Percentiles rank a stretch among this genome's conserved stretches.
Evolutionary conservation across 192 early-diverging fungal species (phyloP).

Genomic region (Dissophora ornata): DNA sequence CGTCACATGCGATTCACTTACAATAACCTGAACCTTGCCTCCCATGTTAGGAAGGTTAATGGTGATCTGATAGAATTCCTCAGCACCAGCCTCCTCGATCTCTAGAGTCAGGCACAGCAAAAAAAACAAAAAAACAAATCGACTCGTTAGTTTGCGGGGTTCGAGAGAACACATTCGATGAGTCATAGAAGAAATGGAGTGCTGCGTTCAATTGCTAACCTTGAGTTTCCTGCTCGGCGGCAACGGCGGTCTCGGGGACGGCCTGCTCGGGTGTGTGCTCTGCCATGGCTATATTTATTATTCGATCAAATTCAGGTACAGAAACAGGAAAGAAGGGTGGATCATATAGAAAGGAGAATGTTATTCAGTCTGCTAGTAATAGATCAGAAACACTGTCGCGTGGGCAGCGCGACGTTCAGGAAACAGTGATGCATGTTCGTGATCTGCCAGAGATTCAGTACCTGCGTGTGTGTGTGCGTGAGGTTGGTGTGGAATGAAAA

Average conservation of each 20-base stretch:
- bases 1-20: too few species aligned
- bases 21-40: conserved; percentile 60
- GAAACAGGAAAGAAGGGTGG: background rate
- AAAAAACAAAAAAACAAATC: too few species aligned
- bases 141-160: background rate
- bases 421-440: too few species aligned
- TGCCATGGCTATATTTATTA: conserved; percentile 25
- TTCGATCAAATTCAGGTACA: background rate
- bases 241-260: conserved; percentile 33
- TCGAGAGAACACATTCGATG: too few species aligned
- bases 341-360: background rate
- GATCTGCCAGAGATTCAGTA: too few species aligned
- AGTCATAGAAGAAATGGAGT: background rate
- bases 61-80: conserved; percentile 66
- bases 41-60: conserved; percentile 60
- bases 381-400: too few species aligned
- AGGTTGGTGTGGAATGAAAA: too few species aligned
- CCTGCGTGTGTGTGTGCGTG: too few species aligned
- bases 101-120: background rate
- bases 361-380: too few species aligned
- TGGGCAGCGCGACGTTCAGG: too few species aligned
- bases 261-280: conserved; percentile 35
- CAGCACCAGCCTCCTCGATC: conserved; percentile 52
- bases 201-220: conserved; percentile 7
- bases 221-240: conserved; percentile 44